Base-by-base conservation (phyloP, 2,329 filamentous ascomycete species). In the Incumbomyces lentus region DNA sequence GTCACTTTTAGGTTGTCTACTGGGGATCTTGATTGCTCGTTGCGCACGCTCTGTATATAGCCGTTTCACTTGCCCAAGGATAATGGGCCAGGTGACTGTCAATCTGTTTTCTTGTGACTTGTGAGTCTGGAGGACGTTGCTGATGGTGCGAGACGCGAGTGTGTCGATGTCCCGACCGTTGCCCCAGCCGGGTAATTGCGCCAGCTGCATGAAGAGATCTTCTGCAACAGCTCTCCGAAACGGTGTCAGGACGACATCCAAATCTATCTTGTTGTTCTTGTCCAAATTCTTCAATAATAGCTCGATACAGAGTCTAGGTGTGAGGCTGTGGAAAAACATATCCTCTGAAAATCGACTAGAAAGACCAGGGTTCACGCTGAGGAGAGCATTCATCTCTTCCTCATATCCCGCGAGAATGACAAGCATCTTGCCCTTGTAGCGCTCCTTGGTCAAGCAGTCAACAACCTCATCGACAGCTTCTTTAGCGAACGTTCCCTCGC, bases 401-500 rank as follows among this genome's bases (percentile, higher is more conserved):
- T 48, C 44, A 36, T 54, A 54, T 14, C 52, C 52, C 7, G 52
- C 50, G 6, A 54, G 45, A 12, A 54, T 47, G 5, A 54, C 26
- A 32, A 54, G 22, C 16, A 54, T 19, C 31, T 52, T 54, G 17
- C 34, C 10, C 12, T 18, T 22, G 42, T 46, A 54, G 22, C 41
- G 41, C 12, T 43, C 37, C 30, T 52, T 52, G 12, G 52, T 54
- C n/a, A 52, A 12, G 35, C 35, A 46, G 41, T 52, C 50, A 13
- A 52, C 47, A 11, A 54, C 11, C 30, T 54, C 49, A 32, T 50
- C 47, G 8, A 52, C 44, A 17, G 70, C 70, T 59, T 74, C 70
- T 33, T 73, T 70, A 0, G 74, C 77, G 54, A 76, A 85, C 46
- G 76, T 75, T 0, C 74, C 74, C 1, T 76, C 76, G 0, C 78